A percentile compares a stretch with the other conserved stretches of the same genome.
Conservation (phyloP, 2,329 filamentous ascomycete species). For the Cladosporium phlei region DNA sequence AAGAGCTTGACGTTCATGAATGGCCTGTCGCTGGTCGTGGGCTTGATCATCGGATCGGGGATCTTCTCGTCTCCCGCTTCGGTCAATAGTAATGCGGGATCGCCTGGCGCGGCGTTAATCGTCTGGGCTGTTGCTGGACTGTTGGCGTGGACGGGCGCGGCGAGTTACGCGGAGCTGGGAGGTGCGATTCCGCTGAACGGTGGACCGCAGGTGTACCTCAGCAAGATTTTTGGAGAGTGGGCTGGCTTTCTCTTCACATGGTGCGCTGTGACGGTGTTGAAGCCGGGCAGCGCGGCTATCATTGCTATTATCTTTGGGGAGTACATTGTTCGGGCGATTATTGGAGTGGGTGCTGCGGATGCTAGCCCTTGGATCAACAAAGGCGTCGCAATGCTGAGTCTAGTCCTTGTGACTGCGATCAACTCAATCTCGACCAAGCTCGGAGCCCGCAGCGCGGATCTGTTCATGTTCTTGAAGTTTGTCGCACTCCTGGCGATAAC, state of each 20-base stretch:
- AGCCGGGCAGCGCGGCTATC: constrained; percentile 89
- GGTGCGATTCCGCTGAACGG: constrained; percentile 95
- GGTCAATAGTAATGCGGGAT: constrained; percentile 86
- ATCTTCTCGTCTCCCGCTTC: constrained; percentile 94
- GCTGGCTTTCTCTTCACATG: constrained; percentile 93
- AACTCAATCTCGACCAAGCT: constrained; percentile 90
- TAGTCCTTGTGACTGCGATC: constrained; percentile 72
- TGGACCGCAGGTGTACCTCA: constrained; percentile 86
- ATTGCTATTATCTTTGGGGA: constrained; percentile 98
- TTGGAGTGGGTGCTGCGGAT: constrained; percentile 78
- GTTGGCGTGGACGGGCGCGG: constrained; percentile 90
- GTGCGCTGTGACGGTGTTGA: constrained; percentile 89
- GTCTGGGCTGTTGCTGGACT: constrained; percentile 89
- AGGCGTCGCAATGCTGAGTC: constrained; percentile 70
- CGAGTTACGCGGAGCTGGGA: constrained; percentile 91
- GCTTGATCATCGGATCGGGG: constrained; percentile 90
- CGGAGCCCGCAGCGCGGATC: constrained; percentile 79
- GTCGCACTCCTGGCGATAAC: constrained; percentile 82
- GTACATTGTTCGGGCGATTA: constrained; percentile 82
- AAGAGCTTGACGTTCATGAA: constrained; percentile 95
- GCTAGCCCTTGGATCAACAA: constrained; percentile 89
- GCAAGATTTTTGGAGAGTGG: constrained; percentile 93
- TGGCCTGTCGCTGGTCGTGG: constrained; percentile 83
- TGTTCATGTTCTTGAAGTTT: constrained; percentile 97
- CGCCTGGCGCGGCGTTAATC: constrained; percentile 82